Percentiles rank a stretch among this genome's conserved stretches.
Conservation (phyloP, 1,284 basidiomycete genomes). For the Takashimella koratensis region DNA sequence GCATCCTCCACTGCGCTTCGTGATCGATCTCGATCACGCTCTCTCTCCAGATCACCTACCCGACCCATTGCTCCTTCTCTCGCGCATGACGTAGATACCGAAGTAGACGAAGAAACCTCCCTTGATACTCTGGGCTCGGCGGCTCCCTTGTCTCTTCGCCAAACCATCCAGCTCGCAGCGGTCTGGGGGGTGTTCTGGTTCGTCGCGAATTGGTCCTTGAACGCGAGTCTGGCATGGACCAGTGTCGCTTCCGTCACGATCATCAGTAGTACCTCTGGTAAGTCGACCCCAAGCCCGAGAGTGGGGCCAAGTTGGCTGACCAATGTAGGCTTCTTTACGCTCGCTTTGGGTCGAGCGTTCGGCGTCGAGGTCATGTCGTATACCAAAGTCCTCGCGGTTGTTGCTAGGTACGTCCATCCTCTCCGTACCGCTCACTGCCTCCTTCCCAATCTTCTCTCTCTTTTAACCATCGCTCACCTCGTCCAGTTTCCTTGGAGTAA, state of each 20-base stretch:
- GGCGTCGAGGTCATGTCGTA: conserved; percentile 74
- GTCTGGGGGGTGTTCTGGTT: conserved; percentile 85
- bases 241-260: conserved; percentile 89
- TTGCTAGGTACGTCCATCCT: conserved; percentile 61
- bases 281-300: conserved; percentile 34
- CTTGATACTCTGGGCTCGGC: no score
- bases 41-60: conserved; percentile 9
- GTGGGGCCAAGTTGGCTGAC: no score
- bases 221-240: conserved; percentile 75
- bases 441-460: no score
- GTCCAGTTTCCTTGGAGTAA: conserved; percentile 80
- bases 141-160: conserved; percentile 52
- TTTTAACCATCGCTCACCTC: no score
- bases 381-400: conserved; percentile 74
- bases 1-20: neutral
- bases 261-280: conserved; percentile 81
- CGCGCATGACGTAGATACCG: neutral
- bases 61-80: conserved; percentile 5
- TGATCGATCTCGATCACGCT: conserved; percentile 3
- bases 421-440: no score
- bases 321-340: conserved; percentile 95
- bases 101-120: neutral
- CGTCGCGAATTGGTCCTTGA: conserved; percentile 83
- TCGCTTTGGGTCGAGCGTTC: conserved; percentile 78
- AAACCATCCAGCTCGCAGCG: conserved; percentile 73